Base-by-base conservation (phyloP, 495 filamentous ascomycete species). In the Lasiosphaeriaceae sp. region DNA sequence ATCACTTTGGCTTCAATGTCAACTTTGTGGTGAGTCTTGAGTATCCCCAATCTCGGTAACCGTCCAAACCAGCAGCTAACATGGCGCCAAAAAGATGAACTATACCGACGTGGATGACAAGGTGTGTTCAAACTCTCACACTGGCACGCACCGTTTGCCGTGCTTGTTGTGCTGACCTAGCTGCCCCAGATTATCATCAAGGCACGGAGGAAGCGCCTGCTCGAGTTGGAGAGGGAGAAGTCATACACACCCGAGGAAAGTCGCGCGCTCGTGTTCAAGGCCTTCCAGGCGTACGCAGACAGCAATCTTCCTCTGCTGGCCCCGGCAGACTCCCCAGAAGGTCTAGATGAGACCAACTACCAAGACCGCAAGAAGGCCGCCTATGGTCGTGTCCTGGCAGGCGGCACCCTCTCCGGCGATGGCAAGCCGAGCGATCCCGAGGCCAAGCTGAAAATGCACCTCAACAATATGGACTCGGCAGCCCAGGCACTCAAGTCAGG, bases 61-160 rank as follows among this genome's bases (percentile, higher is more conserved):
- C n/a, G n/a, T 51, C 39, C 37, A 26, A 55, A 50, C 37, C 5
- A 43, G 3, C 22, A 20, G 20, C 19, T 35, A 0, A 1, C 34
- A 31, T 63, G 44, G 61, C 47, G 7, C 7, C 22, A 8, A 7
- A 39, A 19, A 67, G 65, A 93, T 95, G 88, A 98, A 98, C 71
- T 89, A 96, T 62, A 96, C 92, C 4, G 73, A 96, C 74, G 82
- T 96, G 2, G 91, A 96, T 68, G 90, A 96, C 74, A 97, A 96
- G 83, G 85, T 89, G 24, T 24, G 63, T 16, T 41, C n/a, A n/a
- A n/a, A n/a, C n/a, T n/a, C n/a, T n/a, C n/a, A n/a, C n/a, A n/a
- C n/a, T n/a, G n/a, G n/a, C n/a, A n/a, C n/a, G n/a, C n/a, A n/a
- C n/a, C n/a, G n/a, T n/a, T n/a, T 21, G 16, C 34, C 14, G 34